Conservation (phyloP, 495 filamentous ascomycete species). For the Oidiodendron maius region DNA sequence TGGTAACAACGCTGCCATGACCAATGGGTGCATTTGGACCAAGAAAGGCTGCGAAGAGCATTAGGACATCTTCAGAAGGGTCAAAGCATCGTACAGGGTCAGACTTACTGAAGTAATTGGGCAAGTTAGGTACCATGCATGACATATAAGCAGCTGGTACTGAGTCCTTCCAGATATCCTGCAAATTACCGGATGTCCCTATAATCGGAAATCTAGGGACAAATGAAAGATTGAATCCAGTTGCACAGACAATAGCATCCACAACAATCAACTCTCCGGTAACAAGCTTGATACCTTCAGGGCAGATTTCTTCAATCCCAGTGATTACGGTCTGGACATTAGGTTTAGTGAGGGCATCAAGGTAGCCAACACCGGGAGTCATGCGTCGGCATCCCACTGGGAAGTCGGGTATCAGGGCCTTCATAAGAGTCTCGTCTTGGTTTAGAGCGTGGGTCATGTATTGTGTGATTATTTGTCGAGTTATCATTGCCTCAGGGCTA, state of each 20-base stretch:
- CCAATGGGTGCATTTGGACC: conserved; percentile 51
- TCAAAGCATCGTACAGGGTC: conserved; percentile 43
- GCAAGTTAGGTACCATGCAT: conserved; percentile 53
- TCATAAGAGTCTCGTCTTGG: conserved; percentile 22
- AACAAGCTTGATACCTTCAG: conserved; percentile 51
- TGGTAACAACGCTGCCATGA: conserved; percentile 45
- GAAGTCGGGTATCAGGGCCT: conserved; percentile 40
- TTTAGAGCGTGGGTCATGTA: conserved; percentile 26
- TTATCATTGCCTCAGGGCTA: conserved; percentile 23
- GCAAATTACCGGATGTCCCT: conserved; percentile 37
- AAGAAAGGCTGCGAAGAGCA: conserved; percentile 27
- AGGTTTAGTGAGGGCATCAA: conserved; percentile 52
- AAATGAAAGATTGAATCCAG: conserved; percentile 57
- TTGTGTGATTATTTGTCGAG: conserved; percentile 18
- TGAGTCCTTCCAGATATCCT: conserved; percentile 38
- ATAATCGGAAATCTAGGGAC: conserved; percentile 53
- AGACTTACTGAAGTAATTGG: conserved; percentile 50
- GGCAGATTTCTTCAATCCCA: conserved; percentile 48
- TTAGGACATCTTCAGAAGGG: not conserved
- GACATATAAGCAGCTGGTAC: conserved; percentile 61
- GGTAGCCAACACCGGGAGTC: conserved; percentile 63
- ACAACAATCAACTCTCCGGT: conserved; percentile 49
- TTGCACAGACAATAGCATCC: conserved; percentile 65
- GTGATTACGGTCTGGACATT: conserved; percentile 57
- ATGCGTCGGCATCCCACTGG: conserved; percentile 60